Evolutionary conservation across 2,329 filamentous ascomycete genomes (phyloP), one percentile per base, ranked within the genome.

Genomic region (Nemania sp.): DNA sequence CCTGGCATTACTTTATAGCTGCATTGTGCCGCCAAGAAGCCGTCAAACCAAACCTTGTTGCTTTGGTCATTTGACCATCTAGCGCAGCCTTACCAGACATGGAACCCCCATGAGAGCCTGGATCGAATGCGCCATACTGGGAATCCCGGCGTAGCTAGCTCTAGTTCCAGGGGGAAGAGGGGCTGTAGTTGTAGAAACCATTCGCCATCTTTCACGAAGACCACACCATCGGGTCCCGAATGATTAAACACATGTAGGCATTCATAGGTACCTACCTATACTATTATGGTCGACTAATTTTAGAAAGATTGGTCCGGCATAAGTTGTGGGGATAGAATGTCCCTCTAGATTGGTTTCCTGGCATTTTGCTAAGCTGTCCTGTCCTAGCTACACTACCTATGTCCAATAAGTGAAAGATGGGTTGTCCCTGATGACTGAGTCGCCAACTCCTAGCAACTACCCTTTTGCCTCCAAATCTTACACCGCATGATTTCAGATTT

Each of bases 11-110:
- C 48, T 51, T n/a, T 40, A 40, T 29, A 40, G 49, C 21, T 51
- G 35, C 35, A 51, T 51, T 42, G 11, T 51, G 49, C 49, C 49
- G 49, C 49, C 49, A 51, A 51, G 49, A 17, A 13, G 49, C 18
- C 29, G 20, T 40, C 35, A 51, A 51, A 17, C 20, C 5, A 17
- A 20, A 11, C 49, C 49, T 25, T 51, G 35, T 35, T 51, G 18
- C 35, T 40, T 42, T 51, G 35, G n/a, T 51, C 49, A 29, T 51
- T 20, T 40, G 35, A 40, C 32, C 18, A 17, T 51, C 34, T 51
- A 40, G 9, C 35, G 34, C 13, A 39, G 45, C 45, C 45, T 47
- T 37, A 50, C 15, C 18, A 39, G 37, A 37, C 47, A 17, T 39
- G 47, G 20, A 39, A 39, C 12, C 15, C 32, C 32, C 32, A 39